These are phyloP conservation scores for Pseudognaphalium luteoalbum DNA, from an alignment of 129 eudicot species.

Conservation along the genomic window DNA sequence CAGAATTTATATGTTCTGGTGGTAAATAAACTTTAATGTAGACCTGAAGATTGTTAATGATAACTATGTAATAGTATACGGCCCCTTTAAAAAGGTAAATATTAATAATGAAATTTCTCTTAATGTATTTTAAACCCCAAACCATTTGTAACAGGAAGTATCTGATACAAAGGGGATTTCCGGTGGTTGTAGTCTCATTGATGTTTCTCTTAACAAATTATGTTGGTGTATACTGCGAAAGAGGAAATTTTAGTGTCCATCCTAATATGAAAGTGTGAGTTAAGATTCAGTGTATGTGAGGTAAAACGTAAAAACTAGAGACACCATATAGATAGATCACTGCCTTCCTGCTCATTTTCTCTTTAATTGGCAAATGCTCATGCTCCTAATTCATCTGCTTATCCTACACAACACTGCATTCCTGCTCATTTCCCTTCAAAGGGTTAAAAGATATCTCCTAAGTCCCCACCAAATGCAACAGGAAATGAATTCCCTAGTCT, in stretches of 20 bases:
- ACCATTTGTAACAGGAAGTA: background rate
- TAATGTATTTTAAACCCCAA: background rate
- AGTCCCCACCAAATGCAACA: no score
- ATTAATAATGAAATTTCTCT: background rate
- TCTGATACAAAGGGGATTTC: no score
- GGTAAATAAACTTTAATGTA: background rate
- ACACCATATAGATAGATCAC: background rate
- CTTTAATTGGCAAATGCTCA: background rate
- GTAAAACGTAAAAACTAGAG: background rate
- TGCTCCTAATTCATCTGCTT: background rate
- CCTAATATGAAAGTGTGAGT: background rate
- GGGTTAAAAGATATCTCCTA: no score
- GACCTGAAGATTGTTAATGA: background rate
- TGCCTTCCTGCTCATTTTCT: no score
- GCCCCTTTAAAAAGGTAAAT: background rate
- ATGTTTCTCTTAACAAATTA: background rate
- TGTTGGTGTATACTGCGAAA: background rate
- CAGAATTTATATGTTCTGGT: background rate
- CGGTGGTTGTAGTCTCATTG: background rate
- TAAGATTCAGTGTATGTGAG: background rate
- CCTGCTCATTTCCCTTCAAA: background rate
- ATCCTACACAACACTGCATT: background rate
- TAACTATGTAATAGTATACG: background rate
- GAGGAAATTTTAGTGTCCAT: background rate
- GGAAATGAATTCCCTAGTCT: no score